Evolutionary conservation across 495 filamentous ascomycete genomes (phyloP), one percentile per base, ranked within the genome.

Genomic region (Hypomontagnella monticulosa): DNA sequence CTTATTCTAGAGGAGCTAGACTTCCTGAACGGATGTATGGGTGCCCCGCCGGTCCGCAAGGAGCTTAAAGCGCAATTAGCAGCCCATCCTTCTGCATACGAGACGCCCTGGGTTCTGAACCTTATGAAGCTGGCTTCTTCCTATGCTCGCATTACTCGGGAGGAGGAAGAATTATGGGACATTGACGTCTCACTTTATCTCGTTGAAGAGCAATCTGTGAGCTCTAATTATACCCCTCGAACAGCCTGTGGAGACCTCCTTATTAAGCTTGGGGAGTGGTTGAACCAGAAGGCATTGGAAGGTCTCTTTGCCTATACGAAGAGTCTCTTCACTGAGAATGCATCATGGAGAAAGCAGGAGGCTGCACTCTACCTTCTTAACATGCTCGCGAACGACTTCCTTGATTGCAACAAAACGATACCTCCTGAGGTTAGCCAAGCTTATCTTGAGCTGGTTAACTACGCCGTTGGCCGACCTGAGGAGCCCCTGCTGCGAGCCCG

Each of bases 151-250:
- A 96, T 99, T 63, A 91, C 92, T 3, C 87, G 85, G 10, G 95
- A 99, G 72, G 96, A 98, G 71, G 91, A 96, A 75, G 91, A 90
- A 6, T 79, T 99, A 23, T 99, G 95, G 95, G 92, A 98, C 56
- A 89, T 97, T 58, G 95, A 99, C 76, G 87, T 96, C 53, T 98
- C 96, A 46, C 83, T 98, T 1, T 99, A 96, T 76, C 83, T 99
- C 23, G 93, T 93, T 0, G 95, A 99, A 71, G 95, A 99, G 76
- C 94, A 91, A 2, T 92, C 92, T 10, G 89, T 97, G 47, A 97
- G 93, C n/a, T 90, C 93, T 19, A 97, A 98, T 72, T 99, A 97
- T 74, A 96, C 94, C 1, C 91, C 95, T 23, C 85, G 95, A 48
- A 96, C 91, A 10, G 94, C 94, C 47, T 93, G 91, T 69, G 93